These are phyloP conservation scores for Aspergillus chevalieri DNA, from an alignment of 2,329 filamentous ascomycete species.

Conservation along the genomic window DNA sequence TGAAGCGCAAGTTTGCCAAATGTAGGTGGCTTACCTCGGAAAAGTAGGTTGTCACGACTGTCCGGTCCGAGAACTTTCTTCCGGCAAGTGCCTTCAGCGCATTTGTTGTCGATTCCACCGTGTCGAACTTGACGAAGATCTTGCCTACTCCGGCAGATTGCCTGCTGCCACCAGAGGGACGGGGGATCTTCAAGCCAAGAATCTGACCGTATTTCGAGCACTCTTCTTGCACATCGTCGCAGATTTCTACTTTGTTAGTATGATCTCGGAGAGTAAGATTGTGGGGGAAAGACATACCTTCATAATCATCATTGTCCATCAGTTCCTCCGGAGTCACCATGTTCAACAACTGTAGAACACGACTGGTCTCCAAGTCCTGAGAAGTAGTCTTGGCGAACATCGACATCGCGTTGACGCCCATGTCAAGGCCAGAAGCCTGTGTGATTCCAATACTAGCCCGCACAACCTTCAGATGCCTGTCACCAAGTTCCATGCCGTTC, in stretches of 20 bases:
- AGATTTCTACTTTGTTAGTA: slow-evolving; percentile 64
- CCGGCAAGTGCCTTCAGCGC: slow-evolving; percentile 87
- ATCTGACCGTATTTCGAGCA: slow-evolving; percentile 86
- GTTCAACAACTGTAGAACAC: slow-evolving; percentile 88
- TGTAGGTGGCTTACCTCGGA: slow-evolving; percentile 62
- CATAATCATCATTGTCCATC: slow-evolving; percentile 88
- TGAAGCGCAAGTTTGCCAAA: neutral
- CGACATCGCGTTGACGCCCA: slow-evolving; percentile 95
- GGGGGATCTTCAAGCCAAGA: slow-evolving; percentile 83
- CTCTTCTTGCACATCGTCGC: slow-evolving; percentile 88
- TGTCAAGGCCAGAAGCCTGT: slow-evolving; percentile 86
- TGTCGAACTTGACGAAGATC: slow-evolving; percentile 93
- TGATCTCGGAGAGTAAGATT: neutral
- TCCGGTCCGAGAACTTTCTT: slow-evolving; percentile 91
- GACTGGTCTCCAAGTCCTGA: slow-evolving; percentile 68
- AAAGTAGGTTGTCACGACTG: slow-evolving; percentile 94
- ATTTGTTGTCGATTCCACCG: slow-evolving; percentile 68
- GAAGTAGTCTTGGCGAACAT: slow-evolving; percentile 90
- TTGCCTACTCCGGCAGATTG: slow-evolving; percentile 89
- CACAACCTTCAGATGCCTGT: slow-evolving; percentile 74
- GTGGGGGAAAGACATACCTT: slow-evolving; percentile 56
- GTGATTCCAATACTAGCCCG: slow-evolving; percentile 89
- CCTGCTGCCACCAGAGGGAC: slow-evolving; percentile 74
- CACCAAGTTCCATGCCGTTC: slow-evolving; percentile 88
- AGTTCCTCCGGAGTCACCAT: slow-evolving; percentile 97